These are phyloP conservation scores for Diplodia intermedia DNA, from an alignment of 2,329 filamentous ascomycete genomes.

Conservation along the genomic window DNA sequence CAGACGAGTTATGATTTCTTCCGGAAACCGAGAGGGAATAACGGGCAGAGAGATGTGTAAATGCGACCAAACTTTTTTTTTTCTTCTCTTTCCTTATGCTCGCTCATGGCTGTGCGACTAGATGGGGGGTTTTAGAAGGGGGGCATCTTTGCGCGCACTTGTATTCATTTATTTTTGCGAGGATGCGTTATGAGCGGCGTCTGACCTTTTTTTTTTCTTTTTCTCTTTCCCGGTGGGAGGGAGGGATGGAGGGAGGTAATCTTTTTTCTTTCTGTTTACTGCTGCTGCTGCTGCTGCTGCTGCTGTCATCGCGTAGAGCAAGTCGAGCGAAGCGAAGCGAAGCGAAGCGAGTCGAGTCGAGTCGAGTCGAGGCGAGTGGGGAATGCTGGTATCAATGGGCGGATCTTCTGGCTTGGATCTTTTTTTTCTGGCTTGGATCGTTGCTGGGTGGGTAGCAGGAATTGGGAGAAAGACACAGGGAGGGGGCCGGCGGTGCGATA, in stretches of 20 bases:
- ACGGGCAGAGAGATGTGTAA: background rate
- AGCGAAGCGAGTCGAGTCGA: background rate
- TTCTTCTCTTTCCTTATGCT: background rate
- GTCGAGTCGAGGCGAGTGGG: background rate
- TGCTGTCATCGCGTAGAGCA: background rate
- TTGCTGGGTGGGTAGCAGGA: background rate
- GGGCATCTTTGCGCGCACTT: background rate
- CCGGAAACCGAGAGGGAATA: conserved; percentile 6
- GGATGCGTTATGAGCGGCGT: conserved; percentile 11
- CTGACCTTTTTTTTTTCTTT: background rate
- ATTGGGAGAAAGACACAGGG: background rate
- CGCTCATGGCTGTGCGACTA: background rate
- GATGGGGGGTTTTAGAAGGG: background rate
- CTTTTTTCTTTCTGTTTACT: background rate
- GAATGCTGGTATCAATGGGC: background rate
- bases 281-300: background rate
- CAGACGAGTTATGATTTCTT: conserved; percentile 30
- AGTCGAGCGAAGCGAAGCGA: background rate
- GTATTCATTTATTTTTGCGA: background rate
- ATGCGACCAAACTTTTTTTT: background rate
- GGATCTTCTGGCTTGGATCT: background rate
- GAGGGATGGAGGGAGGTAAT: too few relatives aligned
- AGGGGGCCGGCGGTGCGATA: background rate
- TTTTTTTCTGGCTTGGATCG: background rate
- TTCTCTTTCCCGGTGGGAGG: background rate